Conservation (phyloP, 306 rosid genomes). For the Cicer cuneatum region DNA sequence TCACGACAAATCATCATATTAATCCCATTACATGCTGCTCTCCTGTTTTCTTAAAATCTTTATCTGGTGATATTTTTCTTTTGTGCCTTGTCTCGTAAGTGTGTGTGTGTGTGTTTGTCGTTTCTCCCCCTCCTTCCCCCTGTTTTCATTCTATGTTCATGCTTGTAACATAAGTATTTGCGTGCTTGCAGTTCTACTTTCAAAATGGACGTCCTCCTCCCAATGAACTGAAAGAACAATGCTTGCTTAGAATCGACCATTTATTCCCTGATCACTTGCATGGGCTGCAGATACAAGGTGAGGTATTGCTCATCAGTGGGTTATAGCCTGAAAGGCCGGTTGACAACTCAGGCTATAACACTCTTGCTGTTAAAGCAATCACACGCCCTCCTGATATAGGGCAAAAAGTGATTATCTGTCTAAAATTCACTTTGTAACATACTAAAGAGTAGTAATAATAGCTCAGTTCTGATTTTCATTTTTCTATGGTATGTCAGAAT, state of each 20-base stretch:
- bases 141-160: conserved; percentile 29
- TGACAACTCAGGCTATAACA: conserved; percentile 31
- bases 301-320: conserved; percentile 52
- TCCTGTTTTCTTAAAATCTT: conserved; percentile 28
- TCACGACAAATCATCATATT: conserved; percentile 14
- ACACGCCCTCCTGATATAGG: background rate
- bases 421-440: conserved; percentile 3
- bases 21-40: background rate
- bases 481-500: conserved; percentile 66
- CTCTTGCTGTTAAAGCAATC: conserved; percentile 38
- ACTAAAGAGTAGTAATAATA: conserved; percentile 26
- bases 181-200: conserved; percentile 86
- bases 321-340: conserved; percentile 35
- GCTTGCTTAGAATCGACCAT: conserved; percentile 67
- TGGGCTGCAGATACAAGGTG: conserved; percentile 88
- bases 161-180: conserved; percentile 36
- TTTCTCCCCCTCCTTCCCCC: background rate
- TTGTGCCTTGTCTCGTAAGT: conserved; percentile 31
- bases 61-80: conserved; percentile 23
- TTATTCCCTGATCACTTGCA: conserved; percentile 73
- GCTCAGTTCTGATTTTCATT: conserved; percentile 46
- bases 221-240: conserved; percentile 80
- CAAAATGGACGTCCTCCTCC: conserved; percentile 88
- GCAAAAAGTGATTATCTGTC: conserved; percentile 14
- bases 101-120: background rate